Evolutionary conservation across 129 eudicot species (phyloP), one percentile per base, ranked within the genome.

Genomic region (Heracleum sosnowskyi): DNA sequence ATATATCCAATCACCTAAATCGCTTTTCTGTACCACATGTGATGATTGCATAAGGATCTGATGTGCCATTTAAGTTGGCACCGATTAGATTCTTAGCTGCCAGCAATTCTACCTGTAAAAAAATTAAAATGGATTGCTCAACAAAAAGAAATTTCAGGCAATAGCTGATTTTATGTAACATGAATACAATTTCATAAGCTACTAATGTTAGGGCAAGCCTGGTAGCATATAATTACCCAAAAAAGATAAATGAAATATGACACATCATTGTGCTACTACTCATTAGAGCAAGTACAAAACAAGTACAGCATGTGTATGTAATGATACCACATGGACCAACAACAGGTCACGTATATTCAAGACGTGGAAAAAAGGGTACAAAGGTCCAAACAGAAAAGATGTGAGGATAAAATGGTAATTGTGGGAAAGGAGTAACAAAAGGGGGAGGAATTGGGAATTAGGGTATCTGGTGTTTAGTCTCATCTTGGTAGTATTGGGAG

Each of bases 11-110:
- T 84, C 78, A 95, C 99, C 99, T 95, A 87, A 95, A 95, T 78
- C 99, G 88, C 85, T 95, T 95, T 86, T 95, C 94, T 77, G 90
- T 73, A 78, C 99, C 97, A 86, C 99, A 95, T 39, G 96, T 95
- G 79, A 95, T 92, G 79, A 95, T 92, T 81, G 96, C 99, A 90
- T 95, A 95, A 51, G 99, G 99, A 89, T 95, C 99, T 20, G 99
- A 95, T 62, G 91, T 92, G 89, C 99, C 99, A 90, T 95, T 95
- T 41, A 95, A 64, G 81, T 95, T 92, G 77, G 99, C 97, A 80
- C 90, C 97, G 41, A 90, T 82, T 73, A 92, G 97, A 82, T 95
- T 95, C 88, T 90, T 95, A 4, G 99, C 99, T 76, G 99, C 99
- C 78, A 95, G 82, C 41, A 95, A 86, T 73, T 90, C 97, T 79